Evolutionary conservation across 768 basidiomycete genomes (phyloP), one percentile per base, ranked within the genome.

Genomic region (Serpula lacrymans): DNA sequence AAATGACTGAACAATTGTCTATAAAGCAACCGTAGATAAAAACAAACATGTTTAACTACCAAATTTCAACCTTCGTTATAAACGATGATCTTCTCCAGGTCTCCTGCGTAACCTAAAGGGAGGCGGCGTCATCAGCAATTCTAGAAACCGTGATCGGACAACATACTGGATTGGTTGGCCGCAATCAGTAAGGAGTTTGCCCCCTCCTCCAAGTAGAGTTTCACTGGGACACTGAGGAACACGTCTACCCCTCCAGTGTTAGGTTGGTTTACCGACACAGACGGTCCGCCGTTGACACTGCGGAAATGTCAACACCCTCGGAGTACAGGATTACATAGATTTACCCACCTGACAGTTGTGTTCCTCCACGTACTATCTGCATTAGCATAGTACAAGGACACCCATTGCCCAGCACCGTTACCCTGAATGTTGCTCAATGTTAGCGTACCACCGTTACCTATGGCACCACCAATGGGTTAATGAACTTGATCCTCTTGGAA

Each of bases 21-120:
- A n/a, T n/a, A n/a, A n/a, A n/a, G n/a, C n/a, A n/a, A n/a, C n/a
- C n/a, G n/a, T n/a, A n/a, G n/a, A n/a, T n/a, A n/a, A n/a, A n/a
- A n/a, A n/a, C n/a, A n/a, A n/a, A n/a, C n/a, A n/a, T n/a, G n/a
- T n/a, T n/a, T n/a, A n/a, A n/a, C n/a, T n/a, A n/a, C n/a, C n/a
- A n/a, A n/a, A n/a, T 33, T 8, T 33, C 20, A 33, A 6, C 31
- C 31, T 18, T 33, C 14, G 25, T 67, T 69, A 53, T 78, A 81
- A 3, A 82, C 78, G 22, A 80, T 62, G 49, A 81, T 77, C 59
- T 71, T 78, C 59, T 80, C 78, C 27, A 80, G 62, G 49, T 81
- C 78, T 9, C 65, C 79, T 11, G 77, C 79, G 54, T 72, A 80
- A 48, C 63, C 77, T 78, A 51, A 39, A 33, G 24, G 18, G 17